Percentiles rank a stretch among this genome's conserved stretches.
Conservation (phyloP, 352 stramenopile species). For the Phytophthora europaea region DNA sequence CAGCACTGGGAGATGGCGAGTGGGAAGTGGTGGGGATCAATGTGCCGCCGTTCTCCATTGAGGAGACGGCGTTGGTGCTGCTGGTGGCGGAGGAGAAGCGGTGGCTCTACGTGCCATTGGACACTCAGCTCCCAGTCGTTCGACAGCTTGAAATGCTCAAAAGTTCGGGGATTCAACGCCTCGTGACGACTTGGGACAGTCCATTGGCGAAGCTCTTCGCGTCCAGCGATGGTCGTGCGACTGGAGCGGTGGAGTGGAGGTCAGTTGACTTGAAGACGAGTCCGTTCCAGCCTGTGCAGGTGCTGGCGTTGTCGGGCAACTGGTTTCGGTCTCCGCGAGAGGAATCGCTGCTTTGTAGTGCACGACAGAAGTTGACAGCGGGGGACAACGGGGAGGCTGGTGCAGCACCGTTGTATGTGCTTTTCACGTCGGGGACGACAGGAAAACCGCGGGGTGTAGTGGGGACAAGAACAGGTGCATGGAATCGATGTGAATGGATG, state of each 20-base stretch:
- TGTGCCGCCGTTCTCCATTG: conserved; percentile 50
- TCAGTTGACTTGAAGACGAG: conserved; percentile 7
- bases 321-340: conserved; percentile 5
- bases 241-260: background rate
- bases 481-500: conserved; percentile 64
- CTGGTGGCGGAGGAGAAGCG: conserved; percentile 34
- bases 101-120: conserved; percentile 62
- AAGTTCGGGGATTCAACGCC: conserved; percentile 24
- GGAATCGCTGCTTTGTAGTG: background rate
- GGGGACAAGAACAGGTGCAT: conserved; percentile 51
- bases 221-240: background rate
- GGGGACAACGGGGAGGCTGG: background rate
- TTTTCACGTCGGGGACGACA: conserved; percentile 73
- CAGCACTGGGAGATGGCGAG: background rate
- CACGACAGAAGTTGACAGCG: background rate
- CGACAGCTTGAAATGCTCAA: conserved; percentile 43
- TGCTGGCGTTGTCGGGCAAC: conserved; percentile 19
- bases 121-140: conserved; percentile 40
- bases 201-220: conserved; percentile 32
- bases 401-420: conserved; percentile 55
- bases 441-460: conserved; percentile 55
- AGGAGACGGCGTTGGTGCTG: conserved; percentile 61
- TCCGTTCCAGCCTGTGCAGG: conserved; percentile 38
- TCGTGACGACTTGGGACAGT: conserved; percentile 45
- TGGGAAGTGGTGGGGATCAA: conserved; percentile 53